Percentiles rank a stretch among this genome's conserved stretches.
phyloP scores from a whole-genome alignment of 331 rosid genomes.

The Malus hybrid region DNA sequence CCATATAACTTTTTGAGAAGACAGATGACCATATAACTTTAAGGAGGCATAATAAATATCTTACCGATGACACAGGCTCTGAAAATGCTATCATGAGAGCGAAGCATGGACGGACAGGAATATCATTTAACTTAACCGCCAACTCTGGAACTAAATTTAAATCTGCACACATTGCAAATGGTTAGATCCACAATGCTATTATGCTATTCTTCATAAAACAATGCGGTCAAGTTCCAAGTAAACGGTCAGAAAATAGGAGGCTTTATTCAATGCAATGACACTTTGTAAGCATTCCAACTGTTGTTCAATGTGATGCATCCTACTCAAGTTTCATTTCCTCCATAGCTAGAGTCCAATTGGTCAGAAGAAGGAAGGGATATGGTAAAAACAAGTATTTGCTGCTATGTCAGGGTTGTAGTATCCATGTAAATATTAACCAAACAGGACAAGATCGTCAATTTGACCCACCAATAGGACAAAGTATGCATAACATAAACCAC shows the following conservation, averaged over 20 bases:
- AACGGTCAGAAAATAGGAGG: background rate
- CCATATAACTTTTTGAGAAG: background rate
- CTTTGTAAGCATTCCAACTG: background rate
- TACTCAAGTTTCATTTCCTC: background rate
- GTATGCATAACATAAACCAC: background rate
- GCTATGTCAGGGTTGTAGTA: background rate
- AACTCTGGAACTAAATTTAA: constrained; percentile 52
- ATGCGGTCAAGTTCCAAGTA: background rate
- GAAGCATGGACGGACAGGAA: constrained; percentile 73
- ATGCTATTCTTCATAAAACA: background rate
- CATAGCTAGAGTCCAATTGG: background rate
- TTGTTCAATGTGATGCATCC: background rate
- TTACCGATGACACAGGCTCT: constrained; percentile 72
- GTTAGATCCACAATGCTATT: constrained; percentile 2
- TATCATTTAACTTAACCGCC: constrained; percentile 48
- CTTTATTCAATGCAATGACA: background rate
- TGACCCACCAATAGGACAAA: background rate
- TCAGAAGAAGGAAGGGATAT: background rate
- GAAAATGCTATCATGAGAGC: constrained; percentile 84
- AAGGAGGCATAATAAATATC: constrained; percentile 24
- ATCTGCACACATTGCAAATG: constrained; percentile 41
- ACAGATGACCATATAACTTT: constrained; percentile 3
- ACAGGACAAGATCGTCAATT: background rate
- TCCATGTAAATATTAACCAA: background rate
- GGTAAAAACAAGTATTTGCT: background rate